These are phyloP conservation scores for Telfairia occidentalis DNA, from an alignment of 331 rosid species.

Conservation along the genomic window DNA sequence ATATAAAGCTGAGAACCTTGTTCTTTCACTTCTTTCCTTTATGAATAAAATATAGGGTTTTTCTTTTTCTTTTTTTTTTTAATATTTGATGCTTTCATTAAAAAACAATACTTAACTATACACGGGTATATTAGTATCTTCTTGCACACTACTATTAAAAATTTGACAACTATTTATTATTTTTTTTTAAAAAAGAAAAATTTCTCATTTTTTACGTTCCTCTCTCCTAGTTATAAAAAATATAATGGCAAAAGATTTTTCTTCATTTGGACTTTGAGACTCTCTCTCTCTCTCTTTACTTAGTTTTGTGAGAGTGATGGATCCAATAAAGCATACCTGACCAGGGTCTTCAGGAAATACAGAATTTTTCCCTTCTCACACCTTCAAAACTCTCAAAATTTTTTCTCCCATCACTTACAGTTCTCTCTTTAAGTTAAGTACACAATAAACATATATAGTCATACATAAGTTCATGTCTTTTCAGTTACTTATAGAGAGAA, in stretches of 20 bases:
- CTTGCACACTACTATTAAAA: too few relatives aligned
- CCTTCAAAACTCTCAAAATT: conserved; percentile 1
- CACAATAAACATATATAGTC: neutral
- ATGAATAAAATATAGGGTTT: conserved; percentile 12
- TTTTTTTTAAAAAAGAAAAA: too few relatives aligned
- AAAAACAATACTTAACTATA: too few relatives aligned
- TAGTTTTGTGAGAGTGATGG: neutral
- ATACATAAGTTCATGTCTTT: neutral
- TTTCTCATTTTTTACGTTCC: too few relatives aligned
- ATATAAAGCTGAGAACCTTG: conserved; percentile 28
- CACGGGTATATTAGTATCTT: too few relatives aligned
- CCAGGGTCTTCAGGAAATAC: conserved; percentile 30
- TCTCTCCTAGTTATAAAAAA: too few relatives aligned
- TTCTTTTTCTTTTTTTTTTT: neutral
- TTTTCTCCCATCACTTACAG: neutral
- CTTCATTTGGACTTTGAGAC: too few relatives aligned
- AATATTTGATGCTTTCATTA: neutral
- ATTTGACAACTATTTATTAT: too few relatives aligned
- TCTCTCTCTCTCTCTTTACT: neutral
- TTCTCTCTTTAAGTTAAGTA: neutral
- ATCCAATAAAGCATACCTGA: conserved; percentile 22
- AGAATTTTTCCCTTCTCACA: conserved; percentile 21
- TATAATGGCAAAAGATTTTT: too few relatives aligned
- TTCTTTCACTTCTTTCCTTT: conserved; percentile 21
- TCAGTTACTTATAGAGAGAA: neutral